Base-by-base conservation (phyloP, 495 filamentous ascomycete species). In the Penicillium canariense region DNA sequence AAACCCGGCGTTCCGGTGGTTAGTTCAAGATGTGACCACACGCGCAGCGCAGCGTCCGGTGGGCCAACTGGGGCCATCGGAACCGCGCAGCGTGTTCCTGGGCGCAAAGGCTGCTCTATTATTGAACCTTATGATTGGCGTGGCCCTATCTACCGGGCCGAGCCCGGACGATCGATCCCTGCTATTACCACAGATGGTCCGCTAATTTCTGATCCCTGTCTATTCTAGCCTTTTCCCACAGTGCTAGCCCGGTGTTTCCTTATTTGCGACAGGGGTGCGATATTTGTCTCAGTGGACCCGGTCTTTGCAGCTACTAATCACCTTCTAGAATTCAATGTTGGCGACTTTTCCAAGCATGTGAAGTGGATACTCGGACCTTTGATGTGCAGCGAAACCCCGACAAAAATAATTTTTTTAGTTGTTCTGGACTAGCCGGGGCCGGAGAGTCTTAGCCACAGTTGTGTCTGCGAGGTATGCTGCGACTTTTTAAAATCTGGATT, bases 121-220 rank as follows among this genome's bases (percentile, higher is more conserved):
- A 3, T 17, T 28, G 15, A 1, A 26, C 20, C 5, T 20, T 14
- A 10, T 43, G 23, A 45, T 45, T 45, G 42, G 25, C 12, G 1
- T 11, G 22, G 39, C 26, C 43, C 26, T 17, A 22, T 46, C 43
- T 25, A 46, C 43, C 43, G 25, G 14, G n/a, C 43, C 43, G 43
- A 11, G 25, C 20, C 42, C 43, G 43, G 43, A 12, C 25, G 43
- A 46, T 46, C 43, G 8, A 27, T 18, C 15, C 43, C 10, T 0
- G 25, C 14, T 12, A 18, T 46, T 25, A 20, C 26, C 22, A 2
- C n/a, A 18, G 26, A 27, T 25, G n/a, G 28, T 27, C n/a, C 43
- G 43, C 10, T 46, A 27, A 27, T 46, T 46, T 30, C 43, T 46
- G 43, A 46, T 46, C n/a, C 43, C 43, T 46, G 43, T 9, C 4